Conservation (phyloP, 768 basidiomycete genomes). For the Podaxis sp. region DNA sequence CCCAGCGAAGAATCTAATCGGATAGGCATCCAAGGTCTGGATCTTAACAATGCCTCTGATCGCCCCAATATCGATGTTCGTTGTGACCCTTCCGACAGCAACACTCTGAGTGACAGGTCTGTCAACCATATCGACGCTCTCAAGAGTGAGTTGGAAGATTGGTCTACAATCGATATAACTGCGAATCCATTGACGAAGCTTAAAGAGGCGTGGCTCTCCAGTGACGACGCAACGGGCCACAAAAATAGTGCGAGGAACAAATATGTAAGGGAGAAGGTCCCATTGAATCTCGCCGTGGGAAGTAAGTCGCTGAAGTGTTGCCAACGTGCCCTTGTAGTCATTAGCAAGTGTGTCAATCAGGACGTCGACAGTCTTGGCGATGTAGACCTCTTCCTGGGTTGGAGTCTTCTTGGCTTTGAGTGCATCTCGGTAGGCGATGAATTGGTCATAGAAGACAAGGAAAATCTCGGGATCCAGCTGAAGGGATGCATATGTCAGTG, state of each 20-base stretch:
- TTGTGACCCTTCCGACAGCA: slow-evolving; percentile 40
- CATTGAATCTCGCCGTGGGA: slow-evolving; percentile 59
- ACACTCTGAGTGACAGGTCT: slow-evolving; percentile 32
- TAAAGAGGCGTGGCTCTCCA: slow-evolving; percentile 49
- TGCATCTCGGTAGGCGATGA: slow-evolving; percentile 41
- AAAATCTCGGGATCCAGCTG: slow-evolving; percentile 60
- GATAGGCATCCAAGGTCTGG: slow-evolving; percentile 48
- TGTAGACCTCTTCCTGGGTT: slow-evolving; percentile 40
- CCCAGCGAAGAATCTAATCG: slow-evolving; percentile 51
- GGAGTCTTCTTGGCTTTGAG: slow-evolving; percentile 37
- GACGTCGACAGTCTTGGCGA: slow-evolving; percentile 46
- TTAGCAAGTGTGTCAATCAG: slow-evolving; percentile 48
- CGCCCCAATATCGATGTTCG: slow-evolving; percentile 36
- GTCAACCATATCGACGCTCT: slow-evolving; percentile 54
- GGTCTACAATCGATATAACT: slow-evolving; percentile 33
- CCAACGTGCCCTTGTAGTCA: slow-evolving; percentile 50
- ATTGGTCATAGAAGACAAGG: slow-evolving; percentile 49
- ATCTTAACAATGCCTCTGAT: slow-evolving; percentile 56
- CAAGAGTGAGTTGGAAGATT: slow-evolving; percentile 45
- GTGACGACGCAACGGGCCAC: slow-evolving; percentile 54
- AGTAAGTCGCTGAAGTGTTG: slow-evolving; percentile 45
- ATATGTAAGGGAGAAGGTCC: slow-evolving; percentile 53
- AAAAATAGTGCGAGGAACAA: slow-evolving; percentile 53
- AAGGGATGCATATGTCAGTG: not conserved
- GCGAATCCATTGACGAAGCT: slow-evolving; percentile 40